Conservation (phyloP, 2,329 filamentous ascomycete genomes). For the Colletotrichum limetticola region DNA sequence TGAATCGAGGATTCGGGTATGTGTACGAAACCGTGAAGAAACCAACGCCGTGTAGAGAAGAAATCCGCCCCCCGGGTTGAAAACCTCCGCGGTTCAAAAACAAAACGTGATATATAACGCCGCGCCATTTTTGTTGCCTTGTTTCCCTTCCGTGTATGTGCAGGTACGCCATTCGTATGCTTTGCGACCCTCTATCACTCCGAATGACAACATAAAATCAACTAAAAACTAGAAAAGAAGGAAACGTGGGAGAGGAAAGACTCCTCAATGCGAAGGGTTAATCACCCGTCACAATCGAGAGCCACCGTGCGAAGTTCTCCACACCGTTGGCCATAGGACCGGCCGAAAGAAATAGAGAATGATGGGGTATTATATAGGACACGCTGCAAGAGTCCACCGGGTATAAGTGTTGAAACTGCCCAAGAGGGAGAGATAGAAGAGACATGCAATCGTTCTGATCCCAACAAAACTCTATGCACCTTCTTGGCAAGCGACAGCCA, state of each 20-base stretch:
- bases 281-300: background rate
- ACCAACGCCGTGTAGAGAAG: conserved; percentile 14
- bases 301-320: background rate
- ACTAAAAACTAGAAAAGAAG: background rate
- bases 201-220: conserved; percentile 9
- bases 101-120: conserved; percentile 10
- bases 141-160: conserved; percentile 28
- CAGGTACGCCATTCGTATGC: conserved; percentile 35
- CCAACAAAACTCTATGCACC: conserved; percentile 36
- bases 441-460: background rate
- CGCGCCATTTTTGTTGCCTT: conserved; percentile 22
- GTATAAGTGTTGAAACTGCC: background rate
- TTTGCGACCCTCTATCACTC: conserved; percentile 31
- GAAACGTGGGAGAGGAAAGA: background rate
- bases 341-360: background rate
- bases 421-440: background rate
- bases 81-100: background rate
- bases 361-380: background rate
- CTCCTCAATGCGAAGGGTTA: too few species aligned
- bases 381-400: too few species aligned
- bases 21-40: conserved; percentile 27
- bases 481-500: conserved; percentile 65
- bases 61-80: background rate
- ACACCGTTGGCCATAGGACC: conserved; percentile 5
- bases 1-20: conserved; percentile 33